These are phyloP conservation scores for Macadamia tetraphylla DNA, from an alignment of 164 flowering plant genomes.

Conservation along the genomic window DNA sequence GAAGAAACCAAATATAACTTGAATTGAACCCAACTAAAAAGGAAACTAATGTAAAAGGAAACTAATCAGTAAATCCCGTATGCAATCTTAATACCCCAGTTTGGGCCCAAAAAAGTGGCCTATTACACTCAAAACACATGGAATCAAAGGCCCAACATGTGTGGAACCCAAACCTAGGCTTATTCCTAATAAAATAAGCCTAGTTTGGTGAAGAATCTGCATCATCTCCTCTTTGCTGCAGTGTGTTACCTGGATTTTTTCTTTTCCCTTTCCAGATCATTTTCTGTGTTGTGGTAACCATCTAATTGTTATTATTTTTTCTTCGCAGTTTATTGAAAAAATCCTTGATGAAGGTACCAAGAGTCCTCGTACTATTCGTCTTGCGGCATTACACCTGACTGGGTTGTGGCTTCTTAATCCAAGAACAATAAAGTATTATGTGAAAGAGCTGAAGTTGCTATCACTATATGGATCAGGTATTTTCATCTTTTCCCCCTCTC, in stretches of 20 bases:
- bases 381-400: constrained; percentile 90
- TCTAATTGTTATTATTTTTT: neutral
- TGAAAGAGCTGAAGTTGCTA: constrained; percentile 77
- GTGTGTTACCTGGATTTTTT: neutral
- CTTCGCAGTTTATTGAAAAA: constrained; percentile 65
- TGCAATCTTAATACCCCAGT: too few species aligned
- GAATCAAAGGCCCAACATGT: too few species aligned
- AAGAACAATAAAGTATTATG: constrained; percentile 56
- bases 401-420: constrained; percentile 86
- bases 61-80: too few species aligned
- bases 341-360: constrained; percentile 82
- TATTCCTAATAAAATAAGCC: too few species aligned
- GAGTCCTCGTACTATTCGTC: constrained; percentile 99
- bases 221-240: neutral
- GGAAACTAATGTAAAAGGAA: too few species aligned
- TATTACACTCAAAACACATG: too few species aligned
- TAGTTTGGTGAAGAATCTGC: too few species aligned
- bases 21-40: too few species aligned
- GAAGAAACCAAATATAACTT: too few species aligned
- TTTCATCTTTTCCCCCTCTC: neutral
- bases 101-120: too few species aligned
- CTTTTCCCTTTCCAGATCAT: neutral
- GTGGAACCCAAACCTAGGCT: too few species aligned
- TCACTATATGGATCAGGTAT: constrained; percentile 92
- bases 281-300: neutral